Evolutionary conservation across 2,329 filamentous ascomycete species (phyloP), one percentile per base, ranked within the genome.

Genomic region (Talaromyces sp.): DNA sequence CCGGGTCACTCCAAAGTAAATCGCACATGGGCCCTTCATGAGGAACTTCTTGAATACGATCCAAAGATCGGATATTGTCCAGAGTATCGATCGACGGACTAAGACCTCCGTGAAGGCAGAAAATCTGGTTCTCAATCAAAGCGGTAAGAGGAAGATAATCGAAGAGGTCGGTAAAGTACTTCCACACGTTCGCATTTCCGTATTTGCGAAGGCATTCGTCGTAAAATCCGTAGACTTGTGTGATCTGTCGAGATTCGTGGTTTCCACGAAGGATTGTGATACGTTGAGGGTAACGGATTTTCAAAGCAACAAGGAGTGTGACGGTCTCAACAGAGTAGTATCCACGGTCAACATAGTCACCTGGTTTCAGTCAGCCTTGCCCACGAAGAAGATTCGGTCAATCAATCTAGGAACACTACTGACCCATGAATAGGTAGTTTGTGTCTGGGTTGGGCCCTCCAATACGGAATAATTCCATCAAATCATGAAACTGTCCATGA

Each of bases 381-480:
- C 27, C 27, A 31, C 27, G 27, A 7, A 31, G 66, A 45, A 61
- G 60, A 37, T 57, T 37, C 17, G 59, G 41, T 25, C 13, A 7
- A 22, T 3, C 15, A 41, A 58, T 50, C 35, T 31, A 43, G 39
- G 35, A 54, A 62, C 60, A 61, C 37, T 56, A 74, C 88, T 76
- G 82, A 95, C 92, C 93, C 93, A 99, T 98, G 84, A 98, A 98
- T 70, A 98, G 89, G 81, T 98, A 98, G 84, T 98, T 98, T 76
- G 95, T 98, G 80, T 99, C 95, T 70, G 95, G 95, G 77, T 97
- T 97, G 67, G 93, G 93, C 63, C 95, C 95, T 72, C 95, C 95
- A 79, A 99, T 98, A 83, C 96, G 96, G 87, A 99, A 99, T 62
- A 99, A 88, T 83, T 99, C 95, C 93, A 99, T 98, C 79, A 99